Evolutionary conservation across 495 filamentous ascomycete species (phyloP).

Genomic region (Penicillium daleae): DNA sequence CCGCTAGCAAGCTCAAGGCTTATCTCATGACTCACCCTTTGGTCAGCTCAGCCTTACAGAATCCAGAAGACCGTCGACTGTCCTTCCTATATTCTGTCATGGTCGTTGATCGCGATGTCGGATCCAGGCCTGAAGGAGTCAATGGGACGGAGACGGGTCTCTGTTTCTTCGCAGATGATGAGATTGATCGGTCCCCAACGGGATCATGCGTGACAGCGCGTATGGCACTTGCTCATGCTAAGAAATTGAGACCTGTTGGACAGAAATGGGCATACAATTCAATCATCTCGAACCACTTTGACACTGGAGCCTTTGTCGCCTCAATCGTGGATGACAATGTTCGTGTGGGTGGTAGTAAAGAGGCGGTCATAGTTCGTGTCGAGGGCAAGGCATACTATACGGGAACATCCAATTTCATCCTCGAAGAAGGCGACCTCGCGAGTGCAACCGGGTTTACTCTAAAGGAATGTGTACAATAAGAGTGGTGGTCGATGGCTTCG

Average conservation of each 20-base stretch:
- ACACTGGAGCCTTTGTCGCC: not conserved
- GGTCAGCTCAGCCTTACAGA: constrained; percentile 10
- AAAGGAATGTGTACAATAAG: constrained; percentile 7
- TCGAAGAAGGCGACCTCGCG: constrained; percentile 20
- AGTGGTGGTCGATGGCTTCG: too few species aligned
- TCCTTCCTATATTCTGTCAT: constrained; percentile 28
- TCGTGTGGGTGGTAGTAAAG: not conserved
- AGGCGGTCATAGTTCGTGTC: constrained; percentile 11
- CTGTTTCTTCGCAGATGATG: constrained; percentile 32
- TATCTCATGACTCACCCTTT: constrained; percentile 14
- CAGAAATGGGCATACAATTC: constrained; percentile 33
- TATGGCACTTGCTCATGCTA: constrained; percentile 28
- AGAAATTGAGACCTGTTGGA: constrained; percentile 11
- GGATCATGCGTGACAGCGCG: constrained; percentile 31
- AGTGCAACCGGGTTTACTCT: constrained; percentile 21
- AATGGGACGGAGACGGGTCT: constrained; percentile 20
- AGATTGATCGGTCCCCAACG: constrained; percentile 37
- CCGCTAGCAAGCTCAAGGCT: constrained; percentile 24
- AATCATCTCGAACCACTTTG: constrained; percentile 9
- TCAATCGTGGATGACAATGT: constrained; percentile 8
- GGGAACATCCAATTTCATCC: constrained; percentile 15
- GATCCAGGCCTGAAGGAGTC: constrained; percentile 29
- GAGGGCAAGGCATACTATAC: constrained; percentile 27
- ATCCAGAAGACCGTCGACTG: constrained; percentile 15
- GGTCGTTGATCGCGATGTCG: constrained; percentile 21